phyloP scores from a whole-genome alignment of 139 green algal species.

The Picochlorum sp. region DNA sequence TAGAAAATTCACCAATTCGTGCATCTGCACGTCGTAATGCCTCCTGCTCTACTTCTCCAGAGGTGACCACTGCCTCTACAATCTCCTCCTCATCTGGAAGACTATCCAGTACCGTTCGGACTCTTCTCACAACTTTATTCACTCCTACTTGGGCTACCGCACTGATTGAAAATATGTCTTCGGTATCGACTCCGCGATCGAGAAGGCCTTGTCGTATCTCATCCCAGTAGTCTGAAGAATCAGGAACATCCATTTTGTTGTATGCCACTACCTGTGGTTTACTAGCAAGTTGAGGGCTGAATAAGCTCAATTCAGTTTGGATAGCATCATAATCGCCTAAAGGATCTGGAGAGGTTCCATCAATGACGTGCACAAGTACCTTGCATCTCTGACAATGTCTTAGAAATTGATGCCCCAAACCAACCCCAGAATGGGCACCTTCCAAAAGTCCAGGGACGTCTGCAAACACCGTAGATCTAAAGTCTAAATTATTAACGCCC shows the following conservation, averaged over 20 bases:
- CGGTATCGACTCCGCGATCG: conserved; percentile 20
- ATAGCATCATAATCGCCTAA: conserved; percentile 83
- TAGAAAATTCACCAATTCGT: conserved; percentile 62
- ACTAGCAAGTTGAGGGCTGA: conserved; percentile 72
- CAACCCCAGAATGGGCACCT: conserved; percentile 77
- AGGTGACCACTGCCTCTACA: neutral
- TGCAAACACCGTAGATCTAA: conserved; percentile 56
- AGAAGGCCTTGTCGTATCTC: conserved; percentile 56
- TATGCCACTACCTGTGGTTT: conserved; percentile 79
- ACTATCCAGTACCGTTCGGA: conserved; percentile 50
- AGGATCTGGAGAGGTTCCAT: conserved; percentile 83
- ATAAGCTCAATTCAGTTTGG: conserved; percentile 83
- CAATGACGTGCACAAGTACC: conserved; percentile 88
- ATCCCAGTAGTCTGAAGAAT: conserved; percentile 69
- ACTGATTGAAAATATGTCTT: conserved; percentile 17
- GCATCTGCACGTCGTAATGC: conserved; percentile 13
- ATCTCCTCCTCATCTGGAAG: conserved; percentile 19
- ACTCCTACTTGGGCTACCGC: conserved; percentile 54
- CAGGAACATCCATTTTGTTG: conserved; percentile 92
- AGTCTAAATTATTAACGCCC: conserved; percentile 85
- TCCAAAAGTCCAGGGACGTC: conserved; percentile 93
- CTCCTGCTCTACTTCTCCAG: conserved; percentile 23
- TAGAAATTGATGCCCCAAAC: conserved; percentile 93
- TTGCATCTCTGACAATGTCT: conserved; percentile 56
- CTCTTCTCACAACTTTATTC: conserved; percentile 45